A percentile compares a stretch with the other conserved stretches of the same genome.
Conservation (phyloP, 2,329 filamentous ascomycete species). For the Coleophoma crateriformis region DNA sequence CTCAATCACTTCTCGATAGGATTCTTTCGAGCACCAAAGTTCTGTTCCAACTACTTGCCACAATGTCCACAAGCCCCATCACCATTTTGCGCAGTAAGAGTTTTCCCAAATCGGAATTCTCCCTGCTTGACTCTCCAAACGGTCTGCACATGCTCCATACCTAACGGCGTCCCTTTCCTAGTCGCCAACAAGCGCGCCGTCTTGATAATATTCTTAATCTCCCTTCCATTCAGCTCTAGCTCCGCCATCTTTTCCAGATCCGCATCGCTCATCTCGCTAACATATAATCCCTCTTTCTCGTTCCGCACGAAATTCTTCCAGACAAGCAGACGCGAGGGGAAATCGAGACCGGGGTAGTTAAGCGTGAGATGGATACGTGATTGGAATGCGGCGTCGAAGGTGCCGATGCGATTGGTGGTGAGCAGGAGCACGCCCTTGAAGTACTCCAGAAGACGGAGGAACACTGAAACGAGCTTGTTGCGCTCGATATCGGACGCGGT, state of each 20-base stretch:
- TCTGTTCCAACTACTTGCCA: neutral
- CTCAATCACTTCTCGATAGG: no score
- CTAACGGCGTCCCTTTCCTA: constrained; percentile 5
- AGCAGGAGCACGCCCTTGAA: constrained; percentile 32
- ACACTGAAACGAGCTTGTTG: constrained; percentile 25
- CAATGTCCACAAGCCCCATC: neutral
- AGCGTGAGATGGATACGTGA: constrained; percentile 25
- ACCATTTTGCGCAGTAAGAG: neutral
- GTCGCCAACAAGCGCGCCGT: constrained; percentile 19
- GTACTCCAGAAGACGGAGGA: constrained; percentile 30
- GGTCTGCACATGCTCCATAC: neutral
- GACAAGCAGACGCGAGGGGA: constrained; percentile 10
- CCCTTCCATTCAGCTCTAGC: neutral
- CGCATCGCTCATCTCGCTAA: neutral
- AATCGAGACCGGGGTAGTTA: constrained; percentile 16
- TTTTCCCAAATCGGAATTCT: neutral
- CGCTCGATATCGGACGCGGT: constrained; percentile 20
- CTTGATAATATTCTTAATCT: constrained; percentile 4
- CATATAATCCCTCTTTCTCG: neutral
- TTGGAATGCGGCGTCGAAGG: constrained; percentile 26
- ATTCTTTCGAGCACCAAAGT: neutral
- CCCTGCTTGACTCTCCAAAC: neutral
- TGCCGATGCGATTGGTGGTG: constrained; percentile 23
- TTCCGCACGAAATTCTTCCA: constrained; percentile 11
- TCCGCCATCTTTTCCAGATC: neutral